Evolutionary conservation across 208 protist genomes (phyloP).

Genomic region (Acanthamoeba healyi): DNA sequence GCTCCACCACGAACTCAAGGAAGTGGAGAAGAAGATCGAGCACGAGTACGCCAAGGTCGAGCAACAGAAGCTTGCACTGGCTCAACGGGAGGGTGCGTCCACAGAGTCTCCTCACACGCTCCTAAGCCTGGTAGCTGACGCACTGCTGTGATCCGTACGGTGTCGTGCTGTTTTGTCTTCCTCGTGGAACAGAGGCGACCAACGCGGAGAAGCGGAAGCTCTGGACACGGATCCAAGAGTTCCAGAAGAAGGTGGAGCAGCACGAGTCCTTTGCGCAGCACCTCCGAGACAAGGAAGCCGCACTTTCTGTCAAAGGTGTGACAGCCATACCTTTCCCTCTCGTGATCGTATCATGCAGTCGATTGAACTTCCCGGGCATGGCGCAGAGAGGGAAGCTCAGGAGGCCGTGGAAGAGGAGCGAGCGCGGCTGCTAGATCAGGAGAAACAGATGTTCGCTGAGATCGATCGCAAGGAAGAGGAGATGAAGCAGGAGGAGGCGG

Average conservation of each 20-base stretch:
- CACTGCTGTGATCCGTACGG: not conserved
- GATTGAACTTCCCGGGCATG: too few relatives aligned
- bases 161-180: not conserved
- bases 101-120: too few relatives aligned
- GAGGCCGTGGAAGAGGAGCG: not conserved
- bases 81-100: not conserved
- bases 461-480: conserved; percentile 2
- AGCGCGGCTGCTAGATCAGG: not conserved
- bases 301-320: not conserved
- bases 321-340: too few relatives aligned
- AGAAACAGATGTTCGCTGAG: not conserved
- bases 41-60: conserved; percentile 23
- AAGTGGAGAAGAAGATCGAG: conserved; percentile 57
- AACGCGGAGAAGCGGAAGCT: conserved; percentile 32
- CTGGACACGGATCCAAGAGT: not conserved
- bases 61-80: not conserved
- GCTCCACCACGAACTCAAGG: conserved; percentile 48
- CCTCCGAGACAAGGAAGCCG: not conserved
- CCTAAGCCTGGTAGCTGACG: too few relatives aligned
- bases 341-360: too few relatives aligned
- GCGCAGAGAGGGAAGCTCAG: not conserved
- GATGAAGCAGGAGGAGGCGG: conserved; percentile 47
- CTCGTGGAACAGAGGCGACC: not conserved
- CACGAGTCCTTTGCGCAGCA: conserved; percentile 6
- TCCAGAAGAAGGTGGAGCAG: conserved; percentile 56